Evolutionary conservation across 2,329 filamentous ascomycete species (phyloP).

Genomic region (Alternaria sp.): DNA sequence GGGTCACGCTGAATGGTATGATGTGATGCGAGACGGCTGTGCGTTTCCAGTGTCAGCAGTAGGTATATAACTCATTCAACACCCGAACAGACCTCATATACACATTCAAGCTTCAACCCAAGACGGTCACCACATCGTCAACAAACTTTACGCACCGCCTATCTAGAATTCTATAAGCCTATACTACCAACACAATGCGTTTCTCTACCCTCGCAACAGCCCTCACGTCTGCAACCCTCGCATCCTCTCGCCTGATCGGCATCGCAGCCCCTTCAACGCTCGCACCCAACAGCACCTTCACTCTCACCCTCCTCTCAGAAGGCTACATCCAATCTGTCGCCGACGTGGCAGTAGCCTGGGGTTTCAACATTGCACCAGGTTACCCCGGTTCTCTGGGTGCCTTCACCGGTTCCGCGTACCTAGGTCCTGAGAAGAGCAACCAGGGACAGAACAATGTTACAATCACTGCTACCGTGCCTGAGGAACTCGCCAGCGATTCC

Average conservation of each 20-base stretch:
- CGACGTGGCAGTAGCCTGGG: slow-evolving; percentile 58
- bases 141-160: background rate
- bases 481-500: slow-evolving; percentile 4
- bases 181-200: slow-evolving; percentile 24
- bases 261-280: slow-evolving; percentile 55
- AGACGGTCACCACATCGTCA: background rate
- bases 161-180: background rate
- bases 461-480: slow-evolving; percentile 26
- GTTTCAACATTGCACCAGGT: slow-evolving; percentile 37
- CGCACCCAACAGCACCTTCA: slow-evolving; percentile 49
- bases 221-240: slow-evolving; percentile 22
- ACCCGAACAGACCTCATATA: background rate
- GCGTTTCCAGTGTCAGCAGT: background rate
- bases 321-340: slow-evolving; percentile 57
- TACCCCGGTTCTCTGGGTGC: slow-evolving; percentile 43
- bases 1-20: background rate
- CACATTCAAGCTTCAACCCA: background rate
- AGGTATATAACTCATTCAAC: background rate
- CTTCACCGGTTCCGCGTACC: slow-evolving; percentile 40
- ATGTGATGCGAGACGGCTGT: background rate
- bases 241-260: slow-evolving; percentile 55
- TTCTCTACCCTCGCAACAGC: slow-evolving; percentile 25
- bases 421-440: slow-evolving; percentile 48
- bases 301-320: slow-evolving; percentile 51
- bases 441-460: slow-evolving; percentile 32